Conservation (phyloP, 164 flowering plant genomes). For the Taxillus chinensis region DNA sequence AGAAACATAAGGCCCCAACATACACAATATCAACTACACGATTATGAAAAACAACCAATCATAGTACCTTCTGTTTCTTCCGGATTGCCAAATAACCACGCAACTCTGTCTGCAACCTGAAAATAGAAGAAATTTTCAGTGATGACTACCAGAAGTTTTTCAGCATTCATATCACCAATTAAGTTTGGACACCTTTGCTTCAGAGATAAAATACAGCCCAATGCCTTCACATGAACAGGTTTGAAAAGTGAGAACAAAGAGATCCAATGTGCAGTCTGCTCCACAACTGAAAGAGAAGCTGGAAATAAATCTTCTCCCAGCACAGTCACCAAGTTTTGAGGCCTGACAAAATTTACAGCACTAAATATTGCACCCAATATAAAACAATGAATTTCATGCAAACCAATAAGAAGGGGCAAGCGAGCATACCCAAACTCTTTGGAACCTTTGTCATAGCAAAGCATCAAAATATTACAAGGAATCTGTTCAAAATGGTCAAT, state of each 20-base stretch:
- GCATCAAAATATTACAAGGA: conserved; percentile 72
- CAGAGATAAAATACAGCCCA: conserved; percentile 57
- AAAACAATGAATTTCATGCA: background rate
- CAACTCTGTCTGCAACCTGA: conserved; percentile 78
- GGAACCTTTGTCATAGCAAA: conserved; percentile 79
- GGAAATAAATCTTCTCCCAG: conserved; percentile 77
- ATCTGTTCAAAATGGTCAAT: conserved; percentile 60
- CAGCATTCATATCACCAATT: background rate
- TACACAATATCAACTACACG: no score
- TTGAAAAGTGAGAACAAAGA: conserved; percentile 52
- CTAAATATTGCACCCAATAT: conserved; percentile 2
- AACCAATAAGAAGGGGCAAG: conserved; percentile 1
- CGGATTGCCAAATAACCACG: conserved; percentile 45
- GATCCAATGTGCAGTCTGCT: conserved; percentile 73
- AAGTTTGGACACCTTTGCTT: conserved; percentile 52
- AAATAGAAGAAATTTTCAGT: conserved; percentile 12
- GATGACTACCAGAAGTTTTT: background rate
- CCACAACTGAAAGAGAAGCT: conserved; percentile 47
- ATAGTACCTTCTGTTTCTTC: conserved; percentile 50
- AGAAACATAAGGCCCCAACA: no score
- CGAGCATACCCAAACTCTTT: conserved; percentile 72
- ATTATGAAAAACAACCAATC: background rate
- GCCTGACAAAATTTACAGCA: conserved; percentile 31
- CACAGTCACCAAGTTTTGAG: conserved; percentile 68
- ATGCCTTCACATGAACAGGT: conserved; percentile 58